Evolutionary conservation across 495 filamentous ascomycete species (phyloP).

Genomic region (Aspergillus indologenus): DNA sequence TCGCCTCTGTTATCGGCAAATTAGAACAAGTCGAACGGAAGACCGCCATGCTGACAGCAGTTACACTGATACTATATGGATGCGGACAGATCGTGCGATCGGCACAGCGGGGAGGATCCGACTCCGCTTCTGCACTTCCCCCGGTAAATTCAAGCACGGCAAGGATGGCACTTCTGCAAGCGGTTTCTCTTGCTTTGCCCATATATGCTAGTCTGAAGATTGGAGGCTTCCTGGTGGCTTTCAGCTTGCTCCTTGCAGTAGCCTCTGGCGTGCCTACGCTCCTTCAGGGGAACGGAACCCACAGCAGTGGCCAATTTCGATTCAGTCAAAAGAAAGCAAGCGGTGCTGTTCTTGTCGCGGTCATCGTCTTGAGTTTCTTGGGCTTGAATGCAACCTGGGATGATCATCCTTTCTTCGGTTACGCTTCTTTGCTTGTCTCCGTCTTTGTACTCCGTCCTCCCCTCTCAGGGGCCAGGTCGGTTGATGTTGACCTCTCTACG

Average conservation of each 20-base stretch:
- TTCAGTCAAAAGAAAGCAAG: constrained; percentile 32
- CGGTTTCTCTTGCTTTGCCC: constrained; percentile 46
- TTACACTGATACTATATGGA: constrained; percentile 31
- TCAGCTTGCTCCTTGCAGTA: constrained; percentile 46
- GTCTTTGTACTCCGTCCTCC: constrained; percentile 28
- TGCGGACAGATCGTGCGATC: constrained; percentile 21
- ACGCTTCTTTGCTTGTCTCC: constrained; percentile 43
- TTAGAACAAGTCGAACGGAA: constrained; percentile 12
- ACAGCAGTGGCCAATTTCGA: constrained; percentile 15
- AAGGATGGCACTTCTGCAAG: constrained; percentile 23
- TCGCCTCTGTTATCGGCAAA: constrained; percentile 4
- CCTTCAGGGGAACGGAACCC: constrained; percentile 11
- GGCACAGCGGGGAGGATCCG: constrained; percentile 9
- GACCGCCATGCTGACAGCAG: constrained; percentile 17
- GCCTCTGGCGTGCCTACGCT: constrained; percentile 40
- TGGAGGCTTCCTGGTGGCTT: constrained; percentile 51
- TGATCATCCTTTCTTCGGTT: constrained; percentile 38
- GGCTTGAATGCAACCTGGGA: constrained; percentile 37
- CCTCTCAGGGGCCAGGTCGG: neutral
- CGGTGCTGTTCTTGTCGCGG: constrained; percentile 25
- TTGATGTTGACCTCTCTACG: constrained; percentile 26
- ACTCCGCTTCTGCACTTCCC: constrained; percentile 18
- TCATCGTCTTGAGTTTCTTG: constrained; percentile 29
- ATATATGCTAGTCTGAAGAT: constrained; percentile 56
- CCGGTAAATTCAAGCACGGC: constrained; percentile 17